Conservation (phyloP, 2,329 filamentous ascomycete species). For the Pseudogymnoascus verrucosus region DNA sequence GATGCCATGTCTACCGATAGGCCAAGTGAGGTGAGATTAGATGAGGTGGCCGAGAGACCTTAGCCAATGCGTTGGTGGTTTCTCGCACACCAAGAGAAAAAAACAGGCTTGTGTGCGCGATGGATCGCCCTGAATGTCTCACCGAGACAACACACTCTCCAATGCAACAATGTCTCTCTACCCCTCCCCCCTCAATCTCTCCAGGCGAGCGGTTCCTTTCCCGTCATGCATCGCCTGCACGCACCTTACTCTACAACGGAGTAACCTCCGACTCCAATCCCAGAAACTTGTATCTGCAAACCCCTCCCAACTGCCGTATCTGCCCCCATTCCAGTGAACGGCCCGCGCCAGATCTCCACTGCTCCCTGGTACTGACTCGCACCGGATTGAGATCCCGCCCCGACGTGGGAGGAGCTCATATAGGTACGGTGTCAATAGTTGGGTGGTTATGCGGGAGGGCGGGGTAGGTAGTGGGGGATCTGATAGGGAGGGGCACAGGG, state of each 20-base stretch:
- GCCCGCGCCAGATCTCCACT: not conserved
- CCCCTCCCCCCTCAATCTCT: not conserved
- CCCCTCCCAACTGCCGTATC: not conserved
- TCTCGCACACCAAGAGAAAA: not conserved
- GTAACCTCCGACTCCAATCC: not conserved
- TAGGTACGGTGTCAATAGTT: not conserved
- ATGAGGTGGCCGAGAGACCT: not conserved
- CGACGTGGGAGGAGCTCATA: not conserved
- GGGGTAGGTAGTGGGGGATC: constrained; percentile 2
- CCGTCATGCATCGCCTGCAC: not conserved
- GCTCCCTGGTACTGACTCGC: not conserved
- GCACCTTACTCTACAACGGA: not conserved
- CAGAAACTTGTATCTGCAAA: not conserved
- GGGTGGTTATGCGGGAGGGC: not conserved
- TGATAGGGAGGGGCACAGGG: not conserved
- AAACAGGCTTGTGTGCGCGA: not conserved
- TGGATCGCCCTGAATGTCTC: not conserved
- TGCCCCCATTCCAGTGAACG: not conserved
- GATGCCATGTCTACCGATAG: not conserved
- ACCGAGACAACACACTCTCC: not conserved
- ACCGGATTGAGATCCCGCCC: not conserved
- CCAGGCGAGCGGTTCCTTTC: constrained; percentile 1
- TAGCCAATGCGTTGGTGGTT: not conserved
- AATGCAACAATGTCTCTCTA: not conserved
- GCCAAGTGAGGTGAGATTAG: not conserved